Conservation (phyloP, 257 asterid genomes). For the Sherardia arvensis region DNA sequence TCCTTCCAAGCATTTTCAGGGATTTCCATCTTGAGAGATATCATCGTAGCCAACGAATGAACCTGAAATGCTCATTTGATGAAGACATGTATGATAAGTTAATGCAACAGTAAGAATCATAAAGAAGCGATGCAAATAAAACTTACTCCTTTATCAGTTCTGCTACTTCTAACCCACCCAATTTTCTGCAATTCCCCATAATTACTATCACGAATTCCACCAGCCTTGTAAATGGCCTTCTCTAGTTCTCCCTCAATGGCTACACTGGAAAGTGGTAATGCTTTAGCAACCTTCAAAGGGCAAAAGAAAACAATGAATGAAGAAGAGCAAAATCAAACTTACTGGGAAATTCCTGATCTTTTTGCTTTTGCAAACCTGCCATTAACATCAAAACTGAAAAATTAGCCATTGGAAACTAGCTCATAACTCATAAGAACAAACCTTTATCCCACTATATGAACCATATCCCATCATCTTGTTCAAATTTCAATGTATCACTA, state of each 20-base stretch:
- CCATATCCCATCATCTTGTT: background rate
- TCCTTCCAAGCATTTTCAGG: slow-evolving; percentile 82
- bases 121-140: background rate
- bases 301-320: background rate
- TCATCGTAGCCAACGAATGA: slow-evolving; percentile 89
- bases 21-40: slow-evolving; percentile 87
- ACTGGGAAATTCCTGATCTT: slow-evolving; percentile 63
- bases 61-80: slow-evolving; percentile 40
- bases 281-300: slow-evolving; percentile 15
- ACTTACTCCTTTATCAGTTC: slow-evolving; percentile 95
- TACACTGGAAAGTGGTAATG: slow-evolving; percentile 27
- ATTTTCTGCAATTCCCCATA: slow-evolving; percentile 75
- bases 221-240: slow-evolving; percentile 73
- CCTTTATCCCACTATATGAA: background rate
- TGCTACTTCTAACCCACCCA: slow-evolving; percentile 96
- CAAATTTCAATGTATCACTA: background rate
- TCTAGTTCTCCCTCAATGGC: slow-evolving; percentile 94
- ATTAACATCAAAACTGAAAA: slow-evolving; percentile 6
- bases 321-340: slow-evolving; percentile 13
- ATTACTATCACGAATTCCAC: slow-evolving; percentile 88
- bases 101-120: slow-evolving; percentile 10
- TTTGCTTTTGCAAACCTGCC: slow-evolving; percentile 88
- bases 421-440: background rate
- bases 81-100: background rate
- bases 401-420: background rate